Percentiles rank a stretch among this genome's conserved stretches.
Conservation (phyloP, 805 yeast species). For the Yamadazyma sp. region DNA sequence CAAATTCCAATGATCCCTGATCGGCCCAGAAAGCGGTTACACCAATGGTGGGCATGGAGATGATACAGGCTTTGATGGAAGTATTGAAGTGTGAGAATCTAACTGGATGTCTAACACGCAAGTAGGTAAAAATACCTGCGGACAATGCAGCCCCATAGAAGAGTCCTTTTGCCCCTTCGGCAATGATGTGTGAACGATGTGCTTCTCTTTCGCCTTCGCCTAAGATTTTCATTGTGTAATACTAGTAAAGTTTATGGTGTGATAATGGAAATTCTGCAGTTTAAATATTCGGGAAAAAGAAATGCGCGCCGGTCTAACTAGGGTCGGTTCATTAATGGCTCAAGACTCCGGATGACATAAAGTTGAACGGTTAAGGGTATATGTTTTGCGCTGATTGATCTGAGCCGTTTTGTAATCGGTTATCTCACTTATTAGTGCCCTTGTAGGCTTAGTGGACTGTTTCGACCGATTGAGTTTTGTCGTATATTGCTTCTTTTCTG, state of each 20-base stretch:
- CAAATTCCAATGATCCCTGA: constrained; percentile 46
- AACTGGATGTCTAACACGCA: constrained; percentile 33
- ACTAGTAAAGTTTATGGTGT: background rate
- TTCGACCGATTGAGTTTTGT: background rate
- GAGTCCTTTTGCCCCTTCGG: constrained; percentile 41
- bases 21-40: constrained; percentile 43
- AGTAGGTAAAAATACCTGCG: constrained; percentile 31
- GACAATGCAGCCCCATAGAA: constrained; percentile 35
- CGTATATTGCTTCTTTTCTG: no score
- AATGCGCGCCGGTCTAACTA: constrained; percentile 5
- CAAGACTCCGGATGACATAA: no score
- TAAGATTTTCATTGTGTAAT: constrained; percentile 34
- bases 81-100: constrained; percentile 37
- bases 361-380: no score
- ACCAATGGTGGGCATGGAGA: constrained; percentile 41
- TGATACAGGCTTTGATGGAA: constrained; percentile 37
- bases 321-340: constrained; percentile 7
- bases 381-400: no score
- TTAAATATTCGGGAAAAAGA: constrained; percentile 1
- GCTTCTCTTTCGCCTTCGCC: constrained; percentile 40
- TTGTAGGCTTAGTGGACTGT: background rate
- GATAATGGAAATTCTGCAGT: background rate
- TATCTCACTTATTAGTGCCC: no score
- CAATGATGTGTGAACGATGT: constrained; percentile 32
- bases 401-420: no score